Evolutionary conservation across 2,329 filamentous ascomycete genomes (phyloP).

Genomic region (Claviceps sp.): DNA sequence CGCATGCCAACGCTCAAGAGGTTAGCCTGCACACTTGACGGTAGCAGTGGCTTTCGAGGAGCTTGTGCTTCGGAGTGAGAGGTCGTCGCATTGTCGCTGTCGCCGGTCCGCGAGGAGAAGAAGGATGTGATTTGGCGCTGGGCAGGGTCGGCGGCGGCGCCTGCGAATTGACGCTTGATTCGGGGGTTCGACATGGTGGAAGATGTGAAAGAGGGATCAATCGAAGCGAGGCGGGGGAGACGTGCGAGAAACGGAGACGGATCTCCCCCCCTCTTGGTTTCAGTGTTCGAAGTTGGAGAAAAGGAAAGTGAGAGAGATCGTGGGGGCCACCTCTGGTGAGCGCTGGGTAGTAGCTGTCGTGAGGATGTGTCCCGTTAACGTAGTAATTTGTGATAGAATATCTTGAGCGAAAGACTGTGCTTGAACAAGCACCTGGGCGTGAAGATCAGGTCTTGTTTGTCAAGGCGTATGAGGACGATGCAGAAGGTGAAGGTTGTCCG

Average conservation of each 20-base stretch:
- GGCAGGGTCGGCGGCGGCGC: conserved; percentile 41
- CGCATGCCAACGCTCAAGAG: conserved; percentile 92
- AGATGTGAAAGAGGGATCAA: not conserved
- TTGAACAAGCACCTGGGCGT: too few relatives aligned
- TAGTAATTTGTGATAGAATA: too few relatives aligned
- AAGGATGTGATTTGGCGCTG: conserved; percentile 53
- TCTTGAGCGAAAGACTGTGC: too few relatives aligned
- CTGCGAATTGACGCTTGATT: conserved; percentile 48
- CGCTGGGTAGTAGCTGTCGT: too few relatives aligned
- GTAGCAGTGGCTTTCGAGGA: conserved; percentile 35
- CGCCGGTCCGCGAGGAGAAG: conserved; percentile 26
- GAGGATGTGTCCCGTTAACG: too few relatives aligned
- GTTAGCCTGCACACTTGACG: conserved; percentile 58
- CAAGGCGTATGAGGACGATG: too few relatives aligned
- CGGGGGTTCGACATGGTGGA: conserved; percentile 38
- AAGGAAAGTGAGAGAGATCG: not conserved
- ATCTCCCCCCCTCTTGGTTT: not conserved
- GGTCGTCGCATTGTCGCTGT: conserved; percentile 20
- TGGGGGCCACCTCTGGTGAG: too few relatives aligned
- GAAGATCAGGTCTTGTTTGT: too few relatives aligned
- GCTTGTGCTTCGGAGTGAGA: conserved; percentile 1
- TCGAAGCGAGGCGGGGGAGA: not conserved
- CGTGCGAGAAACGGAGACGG: not conserved
- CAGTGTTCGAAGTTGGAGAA: too few relatives aligned
- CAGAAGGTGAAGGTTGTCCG: too few relatives aligned